Percentiles rank a stretch among this genome's conserved stretches.
These are phyloP conservation scores for Aspergillus sp. DNA, from an alignment of 2,329 filamentous ascomycete genomes.

Conservation along the genomic window DNA sequence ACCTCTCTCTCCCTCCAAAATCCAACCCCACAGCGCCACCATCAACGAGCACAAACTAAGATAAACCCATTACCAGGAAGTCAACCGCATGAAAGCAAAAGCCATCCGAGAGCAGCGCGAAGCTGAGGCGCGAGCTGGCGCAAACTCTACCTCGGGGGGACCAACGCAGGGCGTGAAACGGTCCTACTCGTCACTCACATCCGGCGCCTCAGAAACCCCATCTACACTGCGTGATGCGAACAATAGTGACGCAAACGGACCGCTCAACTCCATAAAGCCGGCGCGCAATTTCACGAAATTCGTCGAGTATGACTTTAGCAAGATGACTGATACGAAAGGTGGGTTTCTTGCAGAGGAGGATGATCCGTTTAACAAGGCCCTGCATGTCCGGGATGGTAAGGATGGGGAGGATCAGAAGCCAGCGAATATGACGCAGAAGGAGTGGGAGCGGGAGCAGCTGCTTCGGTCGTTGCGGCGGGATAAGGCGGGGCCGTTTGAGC, in stretches of 20 bases:
- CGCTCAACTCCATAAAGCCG: conserved; percentile 62
- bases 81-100: conserved; percentile 84
- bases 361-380: conserved; percentile 82
- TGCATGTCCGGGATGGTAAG: conserved; percentile 57
- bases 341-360: conserved; percentile 90
- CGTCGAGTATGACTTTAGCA: conserved; percentile 96
- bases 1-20: not conserved
- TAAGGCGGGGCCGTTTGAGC: conserved; percentile 82
- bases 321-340: conserved; percentile 97
- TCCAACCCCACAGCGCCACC: not conserved
- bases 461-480: conserved; percentile 69
- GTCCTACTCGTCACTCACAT: conserved; percentile 63
- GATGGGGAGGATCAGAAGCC: conserved; percentile 63
- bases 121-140: conserved; percentile 55
- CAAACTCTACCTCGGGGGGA: conserved; percentile 7
- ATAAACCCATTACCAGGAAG: conserved; percentile 62
- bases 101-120: conserved; percentile 74
- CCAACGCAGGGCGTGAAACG: conserved; percentile 66
- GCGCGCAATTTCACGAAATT: conserved; percentile 89
- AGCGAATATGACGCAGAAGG: conserved; percentile 80
- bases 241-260: conserved; percentile 33
- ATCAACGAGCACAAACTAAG: not conserved
- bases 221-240: conserved; percentile 65
- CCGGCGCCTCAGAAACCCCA: conserved; percentile 43
- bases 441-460: conserved; percentile 85